Evolutionary conservation across 2,329 filamentous ascomycete species (phyloP), one percentile per base, ranked within the genome.

Genomic region (Exserohilum rostratum): DNA sequence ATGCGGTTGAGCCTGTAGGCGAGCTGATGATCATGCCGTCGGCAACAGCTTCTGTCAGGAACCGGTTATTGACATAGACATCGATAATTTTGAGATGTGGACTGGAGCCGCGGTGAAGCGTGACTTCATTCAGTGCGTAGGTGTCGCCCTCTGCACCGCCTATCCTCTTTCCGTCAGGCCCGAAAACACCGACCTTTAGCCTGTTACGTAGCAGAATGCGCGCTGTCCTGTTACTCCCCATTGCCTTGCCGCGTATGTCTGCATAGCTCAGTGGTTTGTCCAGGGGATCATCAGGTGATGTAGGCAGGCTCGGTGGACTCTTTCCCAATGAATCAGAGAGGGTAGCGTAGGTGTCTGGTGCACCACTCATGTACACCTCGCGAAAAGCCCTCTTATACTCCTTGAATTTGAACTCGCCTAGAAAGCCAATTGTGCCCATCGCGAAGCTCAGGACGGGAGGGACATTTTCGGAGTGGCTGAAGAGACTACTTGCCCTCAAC

Each of bases 21-120:
- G 93, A 97, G 60, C 90, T 92, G 54, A 98, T 87, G 39, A 98
- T 89, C 75, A 99, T 96, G 46, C 95, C 95, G 73, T 99, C 95
- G 1, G 93, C 93, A 11, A 96, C 93, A 0, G 91, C 93, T 73
- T 96, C 92, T 1, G 95, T 99, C 40, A 99, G 81, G 67, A 95
- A 96, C 50, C 91, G 87, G 30, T 90, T 89, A 66, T 93, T 93
- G 55, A 98, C 89, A 68, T 87, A 95, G 38, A 99, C 90, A 69
- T 96, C 91, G 63, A 99, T 90, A 62, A 96, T 88, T 33, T 92
- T 91, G 5, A 99, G 84, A 74, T 98, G 93, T 0, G 95, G 91
- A 60, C 93, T 88, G 30, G 89, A 88, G 35, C 95, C 95, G 18
- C 95, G 87, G 75, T 99, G 95, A 31, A 99, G 88, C 1, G 96